These are phyloP conservation scores for Penicillium sp. DNA, from an alignment of 2,329 filamentous ascomycete genomes.

Conservation along the genomic window DNA sequence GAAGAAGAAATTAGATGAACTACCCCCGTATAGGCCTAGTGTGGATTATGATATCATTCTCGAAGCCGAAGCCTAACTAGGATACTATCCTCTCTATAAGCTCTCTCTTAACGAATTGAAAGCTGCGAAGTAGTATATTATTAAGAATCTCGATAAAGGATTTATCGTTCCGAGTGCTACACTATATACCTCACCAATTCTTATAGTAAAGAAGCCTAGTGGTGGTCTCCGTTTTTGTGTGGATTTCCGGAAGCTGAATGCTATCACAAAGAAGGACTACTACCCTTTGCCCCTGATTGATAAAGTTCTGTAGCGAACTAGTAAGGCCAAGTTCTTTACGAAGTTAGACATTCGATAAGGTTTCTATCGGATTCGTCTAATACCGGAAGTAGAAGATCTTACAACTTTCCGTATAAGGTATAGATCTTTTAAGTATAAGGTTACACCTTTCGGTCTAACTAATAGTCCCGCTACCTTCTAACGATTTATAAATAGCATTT, in stretches of 20 bases:
- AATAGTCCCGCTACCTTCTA: too few relatives aligned
- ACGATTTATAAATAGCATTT: too few relatives aligned
- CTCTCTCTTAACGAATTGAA: fast-evolving
- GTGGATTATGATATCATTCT: not conserved
- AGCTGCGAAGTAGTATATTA: not conserved
- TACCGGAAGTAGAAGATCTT: not conserved
- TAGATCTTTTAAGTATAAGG: not conserved
- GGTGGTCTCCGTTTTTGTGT: not conserved
- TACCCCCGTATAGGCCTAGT: fast-evolving
- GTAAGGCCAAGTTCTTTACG: not conserved
- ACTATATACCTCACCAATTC: fast-evolving
- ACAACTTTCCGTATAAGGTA: not conserved
- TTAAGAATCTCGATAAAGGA: not conserved
- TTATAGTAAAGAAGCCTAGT: not conserved
- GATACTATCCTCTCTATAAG: not conserved
- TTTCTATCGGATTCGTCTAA: not conserved
- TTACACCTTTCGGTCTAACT: too few relatives aligned
- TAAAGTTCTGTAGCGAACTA: not conserved
- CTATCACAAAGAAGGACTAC: not conserved
- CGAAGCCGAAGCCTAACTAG: not conserved
- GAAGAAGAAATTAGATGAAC: not conserved
- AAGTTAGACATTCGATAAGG: not conserved
- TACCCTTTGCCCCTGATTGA: not conserved
- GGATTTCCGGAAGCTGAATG: not conserved
- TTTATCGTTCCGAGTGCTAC: not conserved